Evolutionary conservation across 1,284 basidiomycete genomes (phyloP), one percentile per base, ranked within the genome.

Genomic region (Pseudozyma sp.): DNA sequence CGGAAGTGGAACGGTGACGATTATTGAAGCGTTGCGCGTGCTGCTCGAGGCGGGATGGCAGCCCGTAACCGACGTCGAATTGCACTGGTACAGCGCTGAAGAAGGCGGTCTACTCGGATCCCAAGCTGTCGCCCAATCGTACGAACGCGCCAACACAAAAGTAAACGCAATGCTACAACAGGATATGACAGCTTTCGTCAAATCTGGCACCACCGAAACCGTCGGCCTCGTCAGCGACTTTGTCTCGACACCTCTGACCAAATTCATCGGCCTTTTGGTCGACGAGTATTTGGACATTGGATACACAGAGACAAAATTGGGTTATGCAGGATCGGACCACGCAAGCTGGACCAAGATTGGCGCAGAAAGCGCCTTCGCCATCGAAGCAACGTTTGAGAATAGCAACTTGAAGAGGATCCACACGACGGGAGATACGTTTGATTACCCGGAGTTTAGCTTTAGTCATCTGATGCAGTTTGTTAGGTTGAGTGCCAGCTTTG

Each of bases 11-110:
- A 92, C 91, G 34, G 94, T 96, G 64, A 94, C 93, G 14, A 93
- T 96, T 74, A 88, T 99, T 44, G 94, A 96, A 86, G 89, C 93
- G 11, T 94, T 97, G 85, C 90, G 93, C 39, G 92, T 90, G 2
- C 88, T 99, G 63, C 87, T 95, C 72, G 88, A 89, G n/a, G 88
- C 91, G 50, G 89, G 91, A 79, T 97, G 92, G 87, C 89, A 86
- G 19, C 94, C 96, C 21, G 86, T 87, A 16, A 78, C 81, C 49
- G 89, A 92, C 18, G 89, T 98, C 63, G 95, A 98, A 85, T 96
- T 97, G 86, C 95, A 97, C 85, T 99, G 92, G 92, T 98, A 94
- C 85, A 92, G 92, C 56, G 95, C 94, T 51, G 94, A 97, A 82
- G 94, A 97, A 87, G 86, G 91, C 48, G 96, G 96, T n/a, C 89